phyloP scores from a whole-genome alignment of 2,329 filamentous ascomycete genomes.

The Lecanicillium sp. region DNA sequence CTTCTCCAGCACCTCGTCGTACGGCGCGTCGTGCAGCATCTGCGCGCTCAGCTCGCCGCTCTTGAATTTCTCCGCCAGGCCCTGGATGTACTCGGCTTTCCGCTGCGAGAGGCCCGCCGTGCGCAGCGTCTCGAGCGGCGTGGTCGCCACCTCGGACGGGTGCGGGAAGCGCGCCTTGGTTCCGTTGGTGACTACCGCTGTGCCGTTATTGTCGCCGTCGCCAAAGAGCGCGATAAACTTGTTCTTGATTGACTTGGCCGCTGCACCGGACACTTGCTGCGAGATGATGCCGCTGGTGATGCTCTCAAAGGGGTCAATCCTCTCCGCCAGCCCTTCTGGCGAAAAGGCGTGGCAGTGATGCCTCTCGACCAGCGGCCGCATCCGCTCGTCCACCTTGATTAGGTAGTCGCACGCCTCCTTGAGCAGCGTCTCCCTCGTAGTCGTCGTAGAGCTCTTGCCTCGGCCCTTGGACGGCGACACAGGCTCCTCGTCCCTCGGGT shows the following conservation, averaged over 20 bases:
- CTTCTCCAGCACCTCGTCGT: slow-evolving; percentile 78
- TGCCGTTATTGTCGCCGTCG: slow-evolving; percentile 16
- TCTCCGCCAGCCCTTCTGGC: slow-evolving; percentile 71
- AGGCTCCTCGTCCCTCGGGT: slow-evolving; percentile 36
- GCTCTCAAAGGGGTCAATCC: slow-evolving; percentile 80
- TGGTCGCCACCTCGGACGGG: slow-evolving; percentile 62
- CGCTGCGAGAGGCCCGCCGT: slow-evolving; percentile 85
- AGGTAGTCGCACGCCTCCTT: slow-evolving; percentile 70
- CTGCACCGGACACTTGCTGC: slow-evolving; percentile 91
- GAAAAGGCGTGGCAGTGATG: slow-evolving; percentile 76
- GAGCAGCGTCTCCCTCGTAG: slow-evolving; percentile 65
- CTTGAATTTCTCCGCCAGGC: slow-evolving; percentile 74
- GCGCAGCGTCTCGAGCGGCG: slow-evolving; percentile 60
- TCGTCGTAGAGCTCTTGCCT: slow-evolving; percentile 15
- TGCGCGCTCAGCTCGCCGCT: slow-evolving; percentile 66
- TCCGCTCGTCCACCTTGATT: slow-evolving; percentile 61
- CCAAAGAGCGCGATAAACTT: slow-evolving; percentile 74
- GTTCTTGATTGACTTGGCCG: slow-evolving; percentile 79
- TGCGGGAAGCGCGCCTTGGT: slow-evolving; percentile 55
- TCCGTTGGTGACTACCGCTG: slow-evolving; percentile 6
- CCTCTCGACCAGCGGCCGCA: slow-evolving; percentile 64
- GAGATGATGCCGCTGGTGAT: slow-evolving; percentile 85
- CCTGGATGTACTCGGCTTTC: slow-evolving; percentile 91
- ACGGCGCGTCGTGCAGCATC: slow-evolving; percentile 69
- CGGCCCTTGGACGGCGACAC: slow-evolving; percentile 37